These are phyloP conservation scores for Eucalyptus polyanthemos DNA, from an alignment of 345 rosid genomes.

Conservation along the genomic window DNA sequence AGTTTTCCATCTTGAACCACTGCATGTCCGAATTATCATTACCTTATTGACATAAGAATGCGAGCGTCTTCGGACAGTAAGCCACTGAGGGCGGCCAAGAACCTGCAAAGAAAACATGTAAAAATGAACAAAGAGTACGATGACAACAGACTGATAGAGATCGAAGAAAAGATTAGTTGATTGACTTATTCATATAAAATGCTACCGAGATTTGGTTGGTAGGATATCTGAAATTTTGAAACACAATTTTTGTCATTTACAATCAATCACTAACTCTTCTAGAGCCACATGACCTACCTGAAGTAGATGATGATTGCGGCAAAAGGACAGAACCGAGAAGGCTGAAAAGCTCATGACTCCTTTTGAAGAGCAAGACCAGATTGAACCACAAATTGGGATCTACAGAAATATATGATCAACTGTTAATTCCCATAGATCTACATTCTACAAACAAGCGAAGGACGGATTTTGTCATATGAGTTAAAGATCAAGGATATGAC, in stretches of 20 bases:
- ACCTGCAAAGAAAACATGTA: constrained; percentile 22
- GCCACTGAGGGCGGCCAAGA: constrained; percentile 89
- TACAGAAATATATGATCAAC: background rate
- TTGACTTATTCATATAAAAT: background rate
- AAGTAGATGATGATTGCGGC: constrained; percentile 77
- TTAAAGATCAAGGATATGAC: background rate
- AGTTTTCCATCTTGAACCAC: background rate
- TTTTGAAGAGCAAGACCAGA: constrained; percentile 81
- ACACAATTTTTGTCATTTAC: background rate
- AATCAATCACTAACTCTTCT: background rate
- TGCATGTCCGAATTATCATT: background rate
- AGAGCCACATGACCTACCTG: constrained; percentile 31
- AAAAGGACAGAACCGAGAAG: constrained; percentile 75
- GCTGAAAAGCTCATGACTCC: constrained; percentile 76
- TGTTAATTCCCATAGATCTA: background rate
- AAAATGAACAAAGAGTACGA: background rate
- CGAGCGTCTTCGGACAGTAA: constrained; percentile 61
- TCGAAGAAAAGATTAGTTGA: background rate
- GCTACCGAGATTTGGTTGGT: background rate
- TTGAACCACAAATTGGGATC: constrained; percentile 87
- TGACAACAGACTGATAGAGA: background rate
- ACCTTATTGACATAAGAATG: constrained; percentile 63
- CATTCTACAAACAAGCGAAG: background rate
- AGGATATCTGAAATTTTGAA: background rate
- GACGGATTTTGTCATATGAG: background rate